These are phyloP conservation scores for Gossypium davidsonii DNA, from an alignment of 441 rosid species.

Conservation along the genomic window DNA sequence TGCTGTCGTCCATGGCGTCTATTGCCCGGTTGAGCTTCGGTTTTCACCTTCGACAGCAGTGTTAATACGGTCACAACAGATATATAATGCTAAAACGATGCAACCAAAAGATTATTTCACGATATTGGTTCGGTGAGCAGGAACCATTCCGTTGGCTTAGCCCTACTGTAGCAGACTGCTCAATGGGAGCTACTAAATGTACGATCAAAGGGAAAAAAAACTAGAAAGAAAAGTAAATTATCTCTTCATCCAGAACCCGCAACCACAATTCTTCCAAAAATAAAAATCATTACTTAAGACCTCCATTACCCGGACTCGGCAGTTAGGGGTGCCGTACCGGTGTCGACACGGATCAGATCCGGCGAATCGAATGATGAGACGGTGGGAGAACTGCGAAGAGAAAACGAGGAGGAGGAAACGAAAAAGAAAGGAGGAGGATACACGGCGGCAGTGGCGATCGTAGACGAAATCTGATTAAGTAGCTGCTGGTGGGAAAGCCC, in stretches of 20 bases:
- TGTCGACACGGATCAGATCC: no score
- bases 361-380: no score
- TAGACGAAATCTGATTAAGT: no score
- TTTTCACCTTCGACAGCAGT: neutral
- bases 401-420: no score
- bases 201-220: neutral
- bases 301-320: no score
- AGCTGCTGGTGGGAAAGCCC: no score
- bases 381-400: no score
- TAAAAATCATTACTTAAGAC: neutral
- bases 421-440: no score
- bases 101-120: neutral
- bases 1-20: conserved; percentile 12
- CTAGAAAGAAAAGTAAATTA: neutral
- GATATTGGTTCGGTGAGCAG: neutral
- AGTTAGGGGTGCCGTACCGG: no score
- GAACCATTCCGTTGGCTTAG: neutral
- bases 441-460: no score
- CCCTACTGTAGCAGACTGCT: neutral
- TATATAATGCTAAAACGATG: neutral
- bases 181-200: neutral
- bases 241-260: neutral
- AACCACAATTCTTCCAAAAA: neutral
- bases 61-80: neutral
- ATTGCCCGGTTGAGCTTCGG: neutral